A percentile compares a stretch with the other conserved stretches of the same genome.
These are phyloP conservation scores for Rhizomucor pusillus DNA, from an alignment of 371 early-diverging fungal genomes.

Conservation along the genomic window DNA sequence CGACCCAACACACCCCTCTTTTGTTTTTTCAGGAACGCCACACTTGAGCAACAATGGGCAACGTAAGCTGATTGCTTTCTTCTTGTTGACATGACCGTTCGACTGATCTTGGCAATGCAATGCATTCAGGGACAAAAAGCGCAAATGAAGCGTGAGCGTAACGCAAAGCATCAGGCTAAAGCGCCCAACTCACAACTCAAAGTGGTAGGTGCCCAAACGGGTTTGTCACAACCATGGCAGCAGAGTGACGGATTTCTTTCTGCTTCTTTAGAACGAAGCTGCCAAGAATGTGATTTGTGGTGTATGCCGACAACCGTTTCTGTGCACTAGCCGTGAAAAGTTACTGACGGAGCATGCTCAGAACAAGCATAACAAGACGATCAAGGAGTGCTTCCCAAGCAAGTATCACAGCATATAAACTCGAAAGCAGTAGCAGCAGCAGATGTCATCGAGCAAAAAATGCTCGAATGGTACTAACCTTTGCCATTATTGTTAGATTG, in stretches of 20 bases:
- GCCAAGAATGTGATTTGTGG: constrained; percentile 80
- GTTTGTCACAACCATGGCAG: not conserved
- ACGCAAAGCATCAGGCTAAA: constrained; percentile 55
- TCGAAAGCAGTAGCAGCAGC: not conserved
- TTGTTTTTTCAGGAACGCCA: no score
- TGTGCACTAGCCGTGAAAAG: constrained; percentile 76
- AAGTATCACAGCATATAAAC: constrained; percentile 9
- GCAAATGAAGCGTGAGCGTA: constrained; percentile 74
- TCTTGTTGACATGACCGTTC: no score
- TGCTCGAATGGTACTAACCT: no score
- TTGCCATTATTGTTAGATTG: constrained; percentile 9
- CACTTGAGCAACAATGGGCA: no score
- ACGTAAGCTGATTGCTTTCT: no score
- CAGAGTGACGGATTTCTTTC: not conserved
- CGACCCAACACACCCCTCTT: no score
- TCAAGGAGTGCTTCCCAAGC: constrained; percentile 83
- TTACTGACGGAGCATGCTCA: constrained; percentile 72
- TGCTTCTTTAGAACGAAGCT: constrained; percentile 61
- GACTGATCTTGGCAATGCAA: not conserved
- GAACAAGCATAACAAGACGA: constrained; percentile 79
- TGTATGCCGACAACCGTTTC: constrained; percentile 79
- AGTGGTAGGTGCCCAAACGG: constrained; percentile 43
- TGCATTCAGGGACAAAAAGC: constrained; percentile 67
- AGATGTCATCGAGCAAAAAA: no score
- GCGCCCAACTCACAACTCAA: constrained; percentile 76